Conservation (phyloP, 805 yeast genomes). For the Cyberlindnera americana region DNA sequence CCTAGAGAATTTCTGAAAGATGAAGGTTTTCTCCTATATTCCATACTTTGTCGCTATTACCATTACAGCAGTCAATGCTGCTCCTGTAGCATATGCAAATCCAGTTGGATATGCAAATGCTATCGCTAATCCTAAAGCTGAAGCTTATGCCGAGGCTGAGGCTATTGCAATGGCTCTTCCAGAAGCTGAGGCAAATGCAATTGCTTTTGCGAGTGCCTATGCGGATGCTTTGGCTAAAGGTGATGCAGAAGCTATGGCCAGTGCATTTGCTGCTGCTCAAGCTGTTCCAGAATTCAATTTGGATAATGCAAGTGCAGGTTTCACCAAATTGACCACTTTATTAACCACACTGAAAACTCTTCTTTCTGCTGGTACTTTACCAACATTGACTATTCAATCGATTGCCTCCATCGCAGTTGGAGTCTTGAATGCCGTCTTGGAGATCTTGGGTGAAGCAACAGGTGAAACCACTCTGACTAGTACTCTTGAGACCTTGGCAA, state of each 20-base stretch:
- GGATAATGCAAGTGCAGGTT: conserved; percentile 4
- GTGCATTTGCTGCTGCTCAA: not conserved
- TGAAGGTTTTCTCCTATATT: too few species aligned
- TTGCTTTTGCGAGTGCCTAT: not conserved
- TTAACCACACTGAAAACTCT: conserved; percentile 3
- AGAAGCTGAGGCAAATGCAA: not conserved
- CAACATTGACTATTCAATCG: conserved; percentile 5
- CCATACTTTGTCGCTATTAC: too few species aligned
- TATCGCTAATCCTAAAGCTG: too few species aligned
- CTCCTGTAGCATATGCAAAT: too few species aligned
- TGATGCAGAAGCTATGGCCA: conserved; percentile 1
- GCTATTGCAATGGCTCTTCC: too few species aligned
- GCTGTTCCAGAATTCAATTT: conserved; percentile 1
- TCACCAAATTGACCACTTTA: conserved; percentile 3
- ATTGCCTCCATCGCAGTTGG: conserved; percentile 5
- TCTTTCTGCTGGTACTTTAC: conserved; percentile 3
- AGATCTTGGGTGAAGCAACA: conserved; percentile 7
- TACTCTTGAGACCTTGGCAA: not conserved
- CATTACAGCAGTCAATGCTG: too few species aligned
- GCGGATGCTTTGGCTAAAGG: not conserved
- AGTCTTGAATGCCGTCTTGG: conserved; percentile 3
- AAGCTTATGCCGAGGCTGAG: too few species aligned
- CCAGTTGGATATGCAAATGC: too few species aligned
- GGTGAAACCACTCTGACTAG: not conserved
- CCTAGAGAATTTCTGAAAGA: too few species aligned